Conservation (phyloP, 345 rosid species). For the Linum lewisii region DNA sequence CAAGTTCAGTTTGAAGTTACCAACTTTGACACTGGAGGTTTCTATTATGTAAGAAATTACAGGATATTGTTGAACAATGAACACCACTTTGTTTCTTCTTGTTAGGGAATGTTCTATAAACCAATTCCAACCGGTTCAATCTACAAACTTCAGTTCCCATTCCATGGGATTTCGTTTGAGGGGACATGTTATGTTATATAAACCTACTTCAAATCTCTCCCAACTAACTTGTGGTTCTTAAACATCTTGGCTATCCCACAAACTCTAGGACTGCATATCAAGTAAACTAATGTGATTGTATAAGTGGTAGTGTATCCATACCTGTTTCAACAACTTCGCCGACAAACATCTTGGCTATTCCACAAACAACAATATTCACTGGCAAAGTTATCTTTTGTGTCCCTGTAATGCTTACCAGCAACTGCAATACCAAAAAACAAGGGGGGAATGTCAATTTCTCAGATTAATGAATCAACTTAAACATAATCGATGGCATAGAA, state of each 20-base stretch:
- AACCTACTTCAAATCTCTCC: too few relatives aligned
- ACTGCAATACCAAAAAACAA: slow-evolving; percentile 30
- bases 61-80: neutral
- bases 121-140: too few relatives aligned
- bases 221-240: too few relatives aligned
- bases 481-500: neutral
- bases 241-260: too few relatives aligned
- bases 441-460: slow-evolving; percentile 1
- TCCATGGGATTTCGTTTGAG: too few relatives aligned
- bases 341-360: slow-evolving; percentile 98
- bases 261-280: too few relatives aligned
- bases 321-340: slow-evolving; percentile 98
- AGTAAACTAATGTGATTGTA: neutral
- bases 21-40: neutral
- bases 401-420: slow-evolving; percentile 68
- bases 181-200: too few relatives aligned
- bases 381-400: slow-evolving; percentile 74
- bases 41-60: neutral
- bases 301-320: slow-evolving; percentile 7
- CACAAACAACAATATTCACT: slow-evolving; percentile 76
- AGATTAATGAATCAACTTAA: slow-evolving; percentile 1
- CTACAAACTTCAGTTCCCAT: too few relatives aligned
- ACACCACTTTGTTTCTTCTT: neutral
- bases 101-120: too few relatives aligned
- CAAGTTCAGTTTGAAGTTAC: neutral